Evolutionary conservation across 2,329 filamentous ascomycete species (phyloP).

Genomic region (Trichoderma simmonsii): DNA sequence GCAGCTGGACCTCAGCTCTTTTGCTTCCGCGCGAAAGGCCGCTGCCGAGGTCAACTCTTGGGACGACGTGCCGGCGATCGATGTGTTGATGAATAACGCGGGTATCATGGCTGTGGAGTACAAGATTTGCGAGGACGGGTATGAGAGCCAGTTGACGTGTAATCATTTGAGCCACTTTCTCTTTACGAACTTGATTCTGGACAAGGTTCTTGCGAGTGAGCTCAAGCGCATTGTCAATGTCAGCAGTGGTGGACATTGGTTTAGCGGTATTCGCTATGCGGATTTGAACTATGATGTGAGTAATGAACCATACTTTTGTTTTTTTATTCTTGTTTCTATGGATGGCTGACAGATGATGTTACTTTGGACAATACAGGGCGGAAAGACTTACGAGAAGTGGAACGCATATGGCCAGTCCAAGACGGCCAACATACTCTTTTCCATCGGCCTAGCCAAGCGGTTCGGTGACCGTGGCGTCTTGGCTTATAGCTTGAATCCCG

Average conservation of each 20-base stretch:
- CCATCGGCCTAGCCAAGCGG: constrained; percentile 31
- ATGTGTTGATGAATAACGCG: constrained; percentile 45
- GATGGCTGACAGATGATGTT: background rate
- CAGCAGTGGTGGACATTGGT: constrained; percentile 32
- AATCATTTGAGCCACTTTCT: constrained; percentile 48
- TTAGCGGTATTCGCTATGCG: constrained; percentile 31
- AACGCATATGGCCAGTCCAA: constrained; percentile 39
- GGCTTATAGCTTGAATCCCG: constrained; percentile 36
- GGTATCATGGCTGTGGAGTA: constrained; percentile 40
- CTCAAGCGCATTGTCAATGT: constrained; percentile 42
- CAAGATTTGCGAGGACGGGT: constrained; percentile 35
- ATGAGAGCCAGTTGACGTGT: constrained; percentile 43
- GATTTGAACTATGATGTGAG: constrained; percentile 34
- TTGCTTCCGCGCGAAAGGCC: constrained; percentile 35
- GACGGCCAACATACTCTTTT: constrained; percentile 37
- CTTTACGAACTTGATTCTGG: constrained; percentile 44
- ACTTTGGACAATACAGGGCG: constrained; percentile 23
- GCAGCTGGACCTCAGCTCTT: constrained; percentile 37
- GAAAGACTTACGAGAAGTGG: constrained; percentile 32
- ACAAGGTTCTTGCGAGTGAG: constrained; percentile 37
- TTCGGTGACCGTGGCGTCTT: constrained; percentile 30
- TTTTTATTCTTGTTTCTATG: background rate
- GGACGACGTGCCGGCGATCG: constrained; percentile 29
- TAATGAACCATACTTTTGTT: background rate
- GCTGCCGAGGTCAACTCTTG: constrained; percentile 33